Base-by-base conservation (phyloP, 768 basidiomycete species). In the Phlegmacium glaucopus region DNA sequence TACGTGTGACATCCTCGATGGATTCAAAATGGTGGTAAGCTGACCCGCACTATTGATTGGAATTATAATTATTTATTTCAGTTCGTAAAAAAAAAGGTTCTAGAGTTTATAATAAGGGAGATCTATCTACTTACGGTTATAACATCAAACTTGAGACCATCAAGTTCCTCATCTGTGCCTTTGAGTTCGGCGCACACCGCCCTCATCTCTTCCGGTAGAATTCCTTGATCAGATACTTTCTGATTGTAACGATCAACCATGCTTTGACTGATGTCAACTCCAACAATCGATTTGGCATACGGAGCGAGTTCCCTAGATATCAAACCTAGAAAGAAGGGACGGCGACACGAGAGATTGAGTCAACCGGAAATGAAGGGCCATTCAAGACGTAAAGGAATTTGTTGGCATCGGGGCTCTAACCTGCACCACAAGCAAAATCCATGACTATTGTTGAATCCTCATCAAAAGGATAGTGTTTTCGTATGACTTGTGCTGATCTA, bases 351-450 rank as follows among this genome's bases (percentile, higher is more conserved):
- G 12, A 3, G 39, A 22, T 29, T 7, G n/a, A n/a, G 26, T 40
- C 22, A 40, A 15, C 37, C 38, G 11, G n/a, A 11, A 9, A 16
- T 26, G 17, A 17, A 25, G 29, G 16, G 6, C 26, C n/a, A n/a
- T n/a, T n/a, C n/a, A n/a, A n/a, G 18, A 26, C 13, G 30, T 28
- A 25, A 9, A 44, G 1, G n/a, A 18, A 15, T 45, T n/a, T 4
- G 17, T n/a, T 22, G 9, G 25, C 34, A 8, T 15, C 38, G 22
- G 17, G 11, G 15, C 16, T 30, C 49, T 11, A 48, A 83, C 85
- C 87, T 50, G 78, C 78, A 10, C 87, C 86, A 59, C 87, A 90
- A 4, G 87, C 87, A 57, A 77, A 90, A 54, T 90, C 88, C 74
- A 90, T 70, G 13, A 84, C 70, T 6, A 63, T 69, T 5, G 87